Evolutionary conservation across 495 filamentous ascomycete species (phyloP).

Genomic region (Bacidia gigantensis): DNA sequence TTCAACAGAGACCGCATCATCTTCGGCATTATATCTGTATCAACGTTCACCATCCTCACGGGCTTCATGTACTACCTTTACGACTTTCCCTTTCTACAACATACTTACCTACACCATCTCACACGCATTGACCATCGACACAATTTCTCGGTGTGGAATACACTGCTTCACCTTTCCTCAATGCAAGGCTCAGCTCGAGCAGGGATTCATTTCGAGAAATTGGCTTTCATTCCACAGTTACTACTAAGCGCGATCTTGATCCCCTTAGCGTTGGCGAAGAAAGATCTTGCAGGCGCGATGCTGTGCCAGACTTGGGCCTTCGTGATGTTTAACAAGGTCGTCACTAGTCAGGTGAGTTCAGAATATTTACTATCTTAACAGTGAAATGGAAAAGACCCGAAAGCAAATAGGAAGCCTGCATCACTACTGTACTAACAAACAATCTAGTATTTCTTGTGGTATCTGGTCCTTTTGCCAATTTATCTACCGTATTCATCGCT

Average conservation of each 20-base stretch:
- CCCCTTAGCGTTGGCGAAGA: conserved; percentile 69
- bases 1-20: conserved; percentile 46
- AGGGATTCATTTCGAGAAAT: conserved; percentile 40
- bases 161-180: conserved; percentile 71
- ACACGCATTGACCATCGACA: conserved; percentile 92
- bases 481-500: conserved; percentile 74
- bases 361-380: too few relatives aligned
- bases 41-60: conserved; percentile 61
- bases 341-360: conserved; percentile 73
- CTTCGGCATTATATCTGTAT: conserved; percentile 49
- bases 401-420: too few relatives aligned
- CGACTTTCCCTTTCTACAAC: conserved; percentile 60
- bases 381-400: too few relatives aligned
- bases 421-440: too few relatives aligned
- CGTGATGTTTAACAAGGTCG: conserved; percentile 96
- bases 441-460: conserved; percentile 90
- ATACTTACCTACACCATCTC: conserved; percentile 87
- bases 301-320: conserved; percentile 98
- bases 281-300: conserved; percentile 70
- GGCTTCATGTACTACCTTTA: conserved; percentile 61
- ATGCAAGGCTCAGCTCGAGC: conserved; percentile 20
- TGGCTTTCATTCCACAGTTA: conserved; percentile 83
- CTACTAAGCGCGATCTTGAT: conserved; percentile 61
- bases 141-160: conserved; percentile 96
- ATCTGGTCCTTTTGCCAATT: conserved; percentile 80